These are phyloP conservation scores for Metarhizium anisopliae DNA, from an alignment of 2,329 filamentous ascomycete genomes.

Conservation along the genomic window DNA sequence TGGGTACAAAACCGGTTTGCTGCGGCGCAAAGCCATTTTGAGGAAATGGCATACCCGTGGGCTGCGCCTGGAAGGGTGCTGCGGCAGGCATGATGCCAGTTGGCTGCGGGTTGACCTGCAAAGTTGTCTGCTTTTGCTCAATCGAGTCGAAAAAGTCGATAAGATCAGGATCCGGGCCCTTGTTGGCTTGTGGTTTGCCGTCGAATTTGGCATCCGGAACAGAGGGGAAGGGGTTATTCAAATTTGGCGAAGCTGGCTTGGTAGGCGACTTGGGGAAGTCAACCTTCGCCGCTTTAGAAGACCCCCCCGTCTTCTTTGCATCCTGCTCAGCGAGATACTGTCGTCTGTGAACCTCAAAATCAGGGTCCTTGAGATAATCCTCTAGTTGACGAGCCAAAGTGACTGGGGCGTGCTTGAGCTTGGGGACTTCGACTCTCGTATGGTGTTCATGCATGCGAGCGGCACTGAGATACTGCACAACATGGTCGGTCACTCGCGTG, in stretches of 20 bases:
- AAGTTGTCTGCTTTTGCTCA: conserved; percentile 74
- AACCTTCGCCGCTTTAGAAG: conserved; percentile 22
- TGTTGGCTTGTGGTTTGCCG: conserved; percentile 41
- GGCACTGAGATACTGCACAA: conserved; percentile 80
- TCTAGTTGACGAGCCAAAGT: conserved; percentile 83
- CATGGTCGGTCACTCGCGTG: conserved; percentile 82
- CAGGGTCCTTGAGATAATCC: conserved; percentile 87
- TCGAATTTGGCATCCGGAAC: conserved; percentile 23
- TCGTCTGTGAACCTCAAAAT: conserved; percentile 87
- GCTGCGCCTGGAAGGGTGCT: conserved; percentile 29
- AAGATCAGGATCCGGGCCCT: conserved; percentile 64
- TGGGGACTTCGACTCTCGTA: conserved; percentile 88
- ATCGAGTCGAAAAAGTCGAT: conserved; percentile 96
- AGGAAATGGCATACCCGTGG: conserved; percentile 23
- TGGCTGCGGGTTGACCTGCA: conserved; percentile 38
- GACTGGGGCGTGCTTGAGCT: conserved; percentile 92
- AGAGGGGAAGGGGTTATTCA: conserved; percentile 34
- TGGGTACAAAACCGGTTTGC: conserved; percentile 17
- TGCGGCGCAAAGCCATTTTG: conserved; percentile 15
- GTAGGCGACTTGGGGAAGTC: conserved; percentile 25
- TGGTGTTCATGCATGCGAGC: conserved; percentile 87
- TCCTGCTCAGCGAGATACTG: conserved; percentile 88
- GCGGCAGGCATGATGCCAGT: conserved; percentile 22
- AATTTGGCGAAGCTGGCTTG: conserved; percentile 21
- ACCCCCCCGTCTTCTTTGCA: conserved; percentile 47